Conservation (phyloP, 306 rosid species). For the Fragaria vesca region DNA sequence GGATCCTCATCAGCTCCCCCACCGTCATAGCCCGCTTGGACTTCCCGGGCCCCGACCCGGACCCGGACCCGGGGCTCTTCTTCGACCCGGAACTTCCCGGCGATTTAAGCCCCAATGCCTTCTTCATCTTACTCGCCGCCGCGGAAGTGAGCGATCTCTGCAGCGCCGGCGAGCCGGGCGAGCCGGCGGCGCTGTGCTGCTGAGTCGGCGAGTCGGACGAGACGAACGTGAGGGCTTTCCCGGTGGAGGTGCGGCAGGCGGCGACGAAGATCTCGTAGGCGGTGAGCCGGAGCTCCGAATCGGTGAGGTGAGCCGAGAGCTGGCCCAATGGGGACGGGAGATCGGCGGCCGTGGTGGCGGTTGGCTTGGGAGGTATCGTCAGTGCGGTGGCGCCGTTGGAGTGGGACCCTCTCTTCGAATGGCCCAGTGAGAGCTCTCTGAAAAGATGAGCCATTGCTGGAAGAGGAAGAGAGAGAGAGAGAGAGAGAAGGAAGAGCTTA, state of each 20-base stretch:
- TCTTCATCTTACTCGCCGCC: conserved; percentile 96
- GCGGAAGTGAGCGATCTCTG: conserved; percentile 95
- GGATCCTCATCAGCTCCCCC: conserved; percentile 93
- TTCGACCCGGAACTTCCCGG: conserved; percentile 81
- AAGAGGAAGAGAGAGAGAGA: not conserved
- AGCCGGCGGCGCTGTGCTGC: conserved; percentile 31
- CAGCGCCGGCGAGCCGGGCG: conserved; percentile 50
- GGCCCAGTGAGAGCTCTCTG: conserved; percentile 86
- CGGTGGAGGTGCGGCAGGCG: conserved; percentile 84
- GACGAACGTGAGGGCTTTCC: conserved; percentile 56
- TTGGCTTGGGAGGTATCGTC: conserved; percentile 25
- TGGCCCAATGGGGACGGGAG: conserved; percentile 89
- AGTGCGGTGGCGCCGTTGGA: conserved; percentile 29
- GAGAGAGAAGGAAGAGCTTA: not conserved
- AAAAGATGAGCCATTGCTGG: conserved; percentile 81
- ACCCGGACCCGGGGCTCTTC: conserved; percentile 72
- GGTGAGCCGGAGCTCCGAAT: conserved; percentile 70
- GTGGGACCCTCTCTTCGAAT: conserved; percentile 65
- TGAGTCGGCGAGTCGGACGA: conserved; percentile 54
- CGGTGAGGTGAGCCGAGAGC: conserved; percentile 63
- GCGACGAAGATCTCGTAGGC: conserved; percentile 99
- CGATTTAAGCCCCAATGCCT: conserved; percentile 88
- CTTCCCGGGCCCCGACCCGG: conserved; percentile 53
- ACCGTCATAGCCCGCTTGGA: conserved; percentile 70
- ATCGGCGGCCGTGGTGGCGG: conserved; percentile 40